Percentiles rank a stretch among this genome's conserved stretches.
Conservation (phyloP, 169 alveolate genomes). For the Plasmodium gallinaceum region DNA sequence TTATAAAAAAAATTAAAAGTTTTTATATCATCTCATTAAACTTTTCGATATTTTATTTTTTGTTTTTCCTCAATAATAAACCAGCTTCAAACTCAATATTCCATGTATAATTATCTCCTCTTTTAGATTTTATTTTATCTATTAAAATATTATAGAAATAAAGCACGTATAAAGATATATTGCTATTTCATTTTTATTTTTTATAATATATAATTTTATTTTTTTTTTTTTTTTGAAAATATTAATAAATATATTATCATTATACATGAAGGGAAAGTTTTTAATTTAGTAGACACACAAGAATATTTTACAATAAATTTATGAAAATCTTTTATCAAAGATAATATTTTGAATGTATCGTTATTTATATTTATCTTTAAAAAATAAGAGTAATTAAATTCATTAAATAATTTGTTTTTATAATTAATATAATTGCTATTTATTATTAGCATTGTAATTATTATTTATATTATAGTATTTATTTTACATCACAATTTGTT, state of each 20-base stretch:
- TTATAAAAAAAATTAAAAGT: not conserved
- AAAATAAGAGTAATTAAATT: not conserved
- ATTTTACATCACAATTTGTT: constrained; percentile 60
- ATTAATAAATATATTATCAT: not conserved
- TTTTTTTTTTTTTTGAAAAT: constrained; percentile 7
- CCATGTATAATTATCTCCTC: constrained; percentile 68
- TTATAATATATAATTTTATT: not conserved
- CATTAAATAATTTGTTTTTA: too few relatives aligned
- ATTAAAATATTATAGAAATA: not conserved
- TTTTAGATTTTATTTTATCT: constrained; percentile 67
- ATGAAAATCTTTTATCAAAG: constrained; percentile 70
- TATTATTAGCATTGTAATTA: too few relatives aligned
- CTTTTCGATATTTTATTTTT: not conserved
- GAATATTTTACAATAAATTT: constrained; percentile 59
- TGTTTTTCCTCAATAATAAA: constrained; percentile 18
- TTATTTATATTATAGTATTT: not conserved
- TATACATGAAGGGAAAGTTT: constrained; percentile 56
- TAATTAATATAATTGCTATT: too few relatives aligned
- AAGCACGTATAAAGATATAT: constrained; percentile 5
- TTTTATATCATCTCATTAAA: not conserved
- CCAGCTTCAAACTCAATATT: constrained; percentile 59
- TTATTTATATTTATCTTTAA: constrained; percentile 53
- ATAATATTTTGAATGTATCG: constrained; percentile 64
- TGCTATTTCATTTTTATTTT: constrained; percentile 7
- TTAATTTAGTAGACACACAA: constrained; percentile 28